Percentiles rank a stretch among this genome's conserved stretches.
Conservation (phyloP, 225 moss, liverwort and hornwort species). For the Neckera pumila region DNA sequence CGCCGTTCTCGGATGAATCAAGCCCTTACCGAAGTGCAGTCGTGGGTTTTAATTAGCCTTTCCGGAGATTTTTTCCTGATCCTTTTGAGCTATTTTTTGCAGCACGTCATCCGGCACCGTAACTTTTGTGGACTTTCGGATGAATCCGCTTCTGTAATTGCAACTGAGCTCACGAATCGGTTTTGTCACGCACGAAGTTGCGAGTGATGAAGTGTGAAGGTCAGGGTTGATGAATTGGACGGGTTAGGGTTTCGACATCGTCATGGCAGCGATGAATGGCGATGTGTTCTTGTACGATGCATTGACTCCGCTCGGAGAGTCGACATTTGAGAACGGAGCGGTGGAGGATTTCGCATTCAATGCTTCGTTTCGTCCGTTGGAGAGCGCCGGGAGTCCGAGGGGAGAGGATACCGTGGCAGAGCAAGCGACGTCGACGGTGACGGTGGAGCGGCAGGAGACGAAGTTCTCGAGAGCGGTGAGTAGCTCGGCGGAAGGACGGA, state of each 20-base stretch:
- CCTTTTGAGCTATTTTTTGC: neutral
- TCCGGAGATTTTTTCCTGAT: neutral
- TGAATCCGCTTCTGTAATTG: neutral
- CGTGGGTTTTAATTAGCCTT: neutral
- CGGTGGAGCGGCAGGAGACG: conserved; percentile 26
- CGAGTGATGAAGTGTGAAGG: neutral
- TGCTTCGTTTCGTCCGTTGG: conserved; percentile 1
- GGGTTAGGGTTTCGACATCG: conserved; percentile 31
- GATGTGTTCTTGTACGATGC: conserved; percentile 51
- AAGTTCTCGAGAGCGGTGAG: neutral
- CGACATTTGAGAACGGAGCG: neutral
- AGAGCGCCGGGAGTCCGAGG: conserved; percentile 10
- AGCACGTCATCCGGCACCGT: neutral
- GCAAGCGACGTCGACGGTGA: conserved; percentile 24
- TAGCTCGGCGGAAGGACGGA: neutral
- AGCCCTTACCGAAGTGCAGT: neutral
- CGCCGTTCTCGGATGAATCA: neutral
- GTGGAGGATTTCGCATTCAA: conserved; percentile 3
- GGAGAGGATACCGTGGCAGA: conserved; percentile 2
- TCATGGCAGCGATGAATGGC: conserved; percentile 21
- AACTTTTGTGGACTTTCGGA: neutral
- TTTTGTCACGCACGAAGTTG: neutral
- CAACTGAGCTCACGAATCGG: neutral
- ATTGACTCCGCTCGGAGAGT: conserved; percentile 46
- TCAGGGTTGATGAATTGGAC: neutral